Conservation (phyloP, 495 filamentous ascomycete genomes). For the Durotheca rogersii region DNA sequence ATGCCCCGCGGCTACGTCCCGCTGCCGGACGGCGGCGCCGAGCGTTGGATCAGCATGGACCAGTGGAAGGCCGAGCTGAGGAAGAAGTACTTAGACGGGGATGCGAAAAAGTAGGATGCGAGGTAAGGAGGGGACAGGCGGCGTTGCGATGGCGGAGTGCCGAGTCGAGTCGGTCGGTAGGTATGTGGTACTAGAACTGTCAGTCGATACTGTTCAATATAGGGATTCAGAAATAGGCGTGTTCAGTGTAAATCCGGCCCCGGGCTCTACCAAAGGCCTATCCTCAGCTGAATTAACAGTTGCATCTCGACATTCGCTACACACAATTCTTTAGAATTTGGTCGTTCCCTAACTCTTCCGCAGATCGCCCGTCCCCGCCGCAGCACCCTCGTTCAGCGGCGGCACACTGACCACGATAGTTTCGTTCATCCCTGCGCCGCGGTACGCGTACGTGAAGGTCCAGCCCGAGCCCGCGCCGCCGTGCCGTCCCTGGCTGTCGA, state of each 20-base stretch:
- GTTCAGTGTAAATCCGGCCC: background rate
- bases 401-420: slow-evolving; percentile 44
- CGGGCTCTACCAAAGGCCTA: no score
- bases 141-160: no score
- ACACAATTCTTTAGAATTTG: no score
- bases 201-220: no score
- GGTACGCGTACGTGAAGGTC: slow-evolving; percentile 49
- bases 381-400: slow-evolving; percentile 22
- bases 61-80: slow-evolving; percentile 42
- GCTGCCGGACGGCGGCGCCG: slow-evolving; percentile 11
- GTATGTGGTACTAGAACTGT: background rate
- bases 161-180: no score
- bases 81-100: slow-evolving; percentile 23
- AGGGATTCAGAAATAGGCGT: no score
- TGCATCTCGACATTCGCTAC: no score
- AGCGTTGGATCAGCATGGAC: slow-evolving; percentile 37
- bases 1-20: slow-evolving; percentile 30
- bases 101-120: background rate
- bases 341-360: background rate
- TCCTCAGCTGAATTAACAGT: no score
- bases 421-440: slow-evolving; percentile 44
- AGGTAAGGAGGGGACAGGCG: background rate
- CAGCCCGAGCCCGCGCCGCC: slow-evolving; percentile 50
- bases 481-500: slow-evolving; percentile 43
- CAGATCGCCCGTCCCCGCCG: slow-evolving; percentile 16